These are phyloP conservation scores for Ramalina intermedia DNA, from an alignment of 495 filamentous ascomycete species.

Conservation along the genomic window DNA sequence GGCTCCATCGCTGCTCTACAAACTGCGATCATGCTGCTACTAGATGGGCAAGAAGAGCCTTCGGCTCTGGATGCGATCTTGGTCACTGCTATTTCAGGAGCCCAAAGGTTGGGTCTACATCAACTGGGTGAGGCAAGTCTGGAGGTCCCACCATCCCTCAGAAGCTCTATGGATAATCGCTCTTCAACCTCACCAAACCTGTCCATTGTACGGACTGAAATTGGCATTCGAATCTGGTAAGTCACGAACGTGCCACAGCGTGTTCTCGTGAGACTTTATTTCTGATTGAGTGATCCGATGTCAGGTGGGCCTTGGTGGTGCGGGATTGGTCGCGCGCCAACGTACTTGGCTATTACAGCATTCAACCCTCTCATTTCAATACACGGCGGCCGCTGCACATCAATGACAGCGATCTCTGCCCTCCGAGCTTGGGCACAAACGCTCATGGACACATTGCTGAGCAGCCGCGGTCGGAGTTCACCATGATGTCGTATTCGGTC, in stretches of 20 bases:
- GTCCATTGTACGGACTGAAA: neutral
- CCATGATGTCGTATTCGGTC: constrained; percentile 20
- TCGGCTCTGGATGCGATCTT: constrained; percentile 18
- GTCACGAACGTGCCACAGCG: neutral
- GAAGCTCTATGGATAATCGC: neutral
- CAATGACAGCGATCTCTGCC: constrained; percentile 17
- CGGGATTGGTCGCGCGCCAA: constrained; percentile 20
- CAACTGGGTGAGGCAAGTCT: constrained; percentile 15
- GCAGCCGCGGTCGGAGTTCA: constrained; percentile 20
- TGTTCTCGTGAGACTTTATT: too few species aligned
- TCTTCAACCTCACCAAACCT: neutral
- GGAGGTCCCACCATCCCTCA: neutral
- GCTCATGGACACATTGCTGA: constrained; percentile 7
- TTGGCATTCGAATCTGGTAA: constrained; percentile 7
- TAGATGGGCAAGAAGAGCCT: constrained; percentile 14
- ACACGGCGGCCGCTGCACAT: constrained; percentile 18
- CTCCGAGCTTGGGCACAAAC: neutral
- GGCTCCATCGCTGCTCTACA: constrained; percentile 20
- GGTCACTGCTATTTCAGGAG: constrained; percentile 20
- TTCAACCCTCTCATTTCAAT: constrained; percentile 17
- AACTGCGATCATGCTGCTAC: constrained; percentile 21
- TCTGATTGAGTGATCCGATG: neutral
- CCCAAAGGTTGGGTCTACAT: constrained; percentile 19
- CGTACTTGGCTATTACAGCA: constrained; percentile 17
- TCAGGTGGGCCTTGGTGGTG: constrained; percentile 19